Conservation (phyloP, 1,284 basidiomycete genomes). For the Trichosporon sp. region DNA sequence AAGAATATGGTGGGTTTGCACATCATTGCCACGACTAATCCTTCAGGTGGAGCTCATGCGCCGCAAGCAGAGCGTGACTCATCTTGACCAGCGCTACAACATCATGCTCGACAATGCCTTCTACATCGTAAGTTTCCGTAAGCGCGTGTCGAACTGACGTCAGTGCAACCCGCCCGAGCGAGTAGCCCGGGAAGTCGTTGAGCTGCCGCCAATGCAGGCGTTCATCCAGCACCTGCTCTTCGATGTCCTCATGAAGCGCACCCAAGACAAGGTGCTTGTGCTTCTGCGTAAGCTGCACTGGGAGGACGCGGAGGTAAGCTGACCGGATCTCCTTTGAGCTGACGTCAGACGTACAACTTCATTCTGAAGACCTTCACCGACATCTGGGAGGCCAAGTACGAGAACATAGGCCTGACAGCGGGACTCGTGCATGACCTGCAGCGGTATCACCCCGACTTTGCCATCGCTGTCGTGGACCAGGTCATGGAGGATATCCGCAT, state of each 20-base stretch:
- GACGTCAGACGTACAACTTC: slow-evolving; percentile 55
- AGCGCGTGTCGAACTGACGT: slow-evolving; percentile 8
- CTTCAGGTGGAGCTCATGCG: slow-evolving; percentile 87
- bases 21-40: slow-evolving; percentile 12
- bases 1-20: slow-evolving; percentile 41
- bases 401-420: slow-evolving; percentile 86
- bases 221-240: slow-evolving; percentile 93
- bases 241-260: slow-evolving; percentile 85
- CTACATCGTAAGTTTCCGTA: slow-evolving; percentile 70
- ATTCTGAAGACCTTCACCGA: slow-evolving; percentile 84
- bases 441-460: slow-evolving; percentile 86
- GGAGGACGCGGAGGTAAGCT: slow-evolving; percentile 68
- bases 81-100: slow-evolving; percentile 86
- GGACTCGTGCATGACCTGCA: slow-evolving; percentile 93
- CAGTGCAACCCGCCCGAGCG: slow-evolving; percentile 97
- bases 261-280: slow-evolving; percentile 89
- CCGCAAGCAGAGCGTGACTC: slow-evolving; percentile 87
- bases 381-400: slow-evolving; percentile 93
- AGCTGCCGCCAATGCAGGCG: slow-evolving; percentile 82
- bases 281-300: slow-evolving; percentile 92
- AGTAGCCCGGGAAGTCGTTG: slow-evolving; percentile 75
- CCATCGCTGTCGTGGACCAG: slow-evolving; percentile 86
- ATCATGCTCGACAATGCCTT: slow-evolving; percentile 96
- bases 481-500: slow-evolving; percentile 87
- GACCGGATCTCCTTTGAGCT: neutral